Conservation (phyloP, 2,329 filamentous ascomycete species). For the Thielaviopsis populi region DNA sequence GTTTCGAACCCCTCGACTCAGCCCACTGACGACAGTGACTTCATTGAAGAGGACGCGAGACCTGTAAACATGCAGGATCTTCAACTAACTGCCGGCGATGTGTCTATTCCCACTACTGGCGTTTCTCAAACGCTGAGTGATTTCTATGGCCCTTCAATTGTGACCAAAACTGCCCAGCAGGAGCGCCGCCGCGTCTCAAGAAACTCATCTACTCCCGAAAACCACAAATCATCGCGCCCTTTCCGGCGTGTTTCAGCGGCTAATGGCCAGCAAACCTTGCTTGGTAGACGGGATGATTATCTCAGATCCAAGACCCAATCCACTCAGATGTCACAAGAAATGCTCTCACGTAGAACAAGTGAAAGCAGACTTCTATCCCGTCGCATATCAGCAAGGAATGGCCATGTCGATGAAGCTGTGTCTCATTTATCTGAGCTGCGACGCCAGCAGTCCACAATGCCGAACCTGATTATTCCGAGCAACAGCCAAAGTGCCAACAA, state of each 20-base stretch:
- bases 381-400: neutral
- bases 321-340: constrained; percentile 22
- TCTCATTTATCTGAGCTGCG: constrained; percentile 53
- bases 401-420: constrained; percentile 29
- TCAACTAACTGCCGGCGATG: constrained; percentile 45
- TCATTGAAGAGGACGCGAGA: constrained; percentile 8
- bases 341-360: neutral
- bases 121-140: constrained; percentile 18
- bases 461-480: constrained; percentile 23
- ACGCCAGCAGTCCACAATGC: constrained; percentile 34
- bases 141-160: constrained; percentile 6
- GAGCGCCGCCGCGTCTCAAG: neutral
- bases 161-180: neutral
- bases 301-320: constrained; percentile 35
- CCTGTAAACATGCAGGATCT: constrained; percentile 46
- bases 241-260: neutral
- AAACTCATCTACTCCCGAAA: neutral
- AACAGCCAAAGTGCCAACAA: constrained; percentile 39
- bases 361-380: neutral
- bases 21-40: constrained; percentile 24
- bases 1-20: constrained; percentile 43
- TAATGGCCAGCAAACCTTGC: constrained; percentile 34
- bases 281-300: constrained; percentile 40
- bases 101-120: constrained; percentile 13
- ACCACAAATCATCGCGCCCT: neutral